phyloP scores from a whole-genome alignment of 345 rosid species.

The Combretum micranthum region DNA sequence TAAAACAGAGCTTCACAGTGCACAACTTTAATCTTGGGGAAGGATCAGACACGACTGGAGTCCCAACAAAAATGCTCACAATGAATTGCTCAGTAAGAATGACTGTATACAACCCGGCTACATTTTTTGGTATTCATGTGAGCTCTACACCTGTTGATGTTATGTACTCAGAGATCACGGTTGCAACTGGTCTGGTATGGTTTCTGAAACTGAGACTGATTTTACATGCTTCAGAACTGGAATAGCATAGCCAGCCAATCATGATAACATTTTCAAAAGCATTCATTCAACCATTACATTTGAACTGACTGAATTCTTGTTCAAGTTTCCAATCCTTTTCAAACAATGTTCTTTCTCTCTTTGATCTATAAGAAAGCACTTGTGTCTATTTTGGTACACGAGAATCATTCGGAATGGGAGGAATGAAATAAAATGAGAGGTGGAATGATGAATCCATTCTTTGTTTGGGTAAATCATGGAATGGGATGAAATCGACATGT shows the following conservation, averaged over 20 bases:
- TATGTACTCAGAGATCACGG: slow-evolving; percentile 46
- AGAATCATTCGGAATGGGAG: too few relatives aligned
- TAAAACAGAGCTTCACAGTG: slow-evolving; percentile 45
- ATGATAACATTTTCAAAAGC: too few relatives aligned
- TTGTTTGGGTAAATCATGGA: too few relatives aligned
- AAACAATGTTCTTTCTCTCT: too few relatives aligned
- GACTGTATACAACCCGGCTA: slow-evolving; percentile 60
- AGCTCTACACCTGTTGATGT: slow-evolving; percentile 54
- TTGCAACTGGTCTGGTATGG: slow-evolving; percentile 74
- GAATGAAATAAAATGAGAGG: too few relatives aligned
- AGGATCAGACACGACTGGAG: slow-evolving; percentile 72
- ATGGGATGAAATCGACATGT: too few relatives aligned
- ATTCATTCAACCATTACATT: background rate
- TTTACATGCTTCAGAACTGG: too few relatives aligned
- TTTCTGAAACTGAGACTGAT: background rate
- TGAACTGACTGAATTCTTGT: background rate
- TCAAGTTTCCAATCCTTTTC: background rate
- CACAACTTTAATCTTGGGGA: slow-evolving; percentile 65
- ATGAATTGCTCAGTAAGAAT: slow-evolving; percentile 55
- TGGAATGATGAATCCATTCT: too few relatives aligned
- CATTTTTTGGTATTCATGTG: slow-evolving; percentile 79
- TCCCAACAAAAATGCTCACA: slow-evolving; percentile 67
- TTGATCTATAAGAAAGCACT: too few relatives aligned
- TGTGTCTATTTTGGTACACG: too few relatives aligned
- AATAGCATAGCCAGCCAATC: too few relatives aligned